These are phyloP conservation scores for Fraxinus ornus DNA, from an alignment of 305 asterid genomes.

Conservation along the genomic window DNA sequence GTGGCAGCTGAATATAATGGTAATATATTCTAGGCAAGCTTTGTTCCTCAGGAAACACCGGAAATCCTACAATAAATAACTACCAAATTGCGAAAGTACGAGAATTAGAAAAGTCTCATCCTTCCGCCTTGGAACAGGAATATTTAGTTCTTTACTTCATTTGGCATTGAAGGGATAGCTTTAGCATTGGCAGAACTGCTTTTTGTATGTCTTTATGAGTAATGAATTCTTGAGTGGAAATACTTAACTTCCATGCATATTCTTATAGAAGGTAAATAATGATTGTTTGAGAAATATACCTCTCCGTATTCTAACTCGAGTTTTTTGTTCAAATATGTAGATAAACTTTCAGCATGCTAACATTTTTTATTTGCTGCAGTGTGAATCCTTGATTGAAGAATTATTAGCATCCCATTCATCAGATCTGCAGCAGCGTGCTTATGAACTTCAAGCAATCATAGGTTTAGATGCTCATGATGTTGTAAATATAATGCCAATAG, in stretches of 20 bases:
- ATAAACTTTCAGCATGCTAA: conserved; percentile 26
- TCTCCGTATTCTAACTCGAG: conserved; percentile 13
- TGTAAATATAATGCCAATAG: conserved; percentile 70
- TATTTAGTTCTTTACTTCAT: not conserved
- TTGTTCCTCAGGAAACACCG: not conserved
- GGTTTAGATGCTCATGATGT: conserved; percentile 64
- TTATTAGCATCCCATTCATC: conserved; percentile 88
- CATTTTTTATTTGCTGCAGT: conserved; percentile 49
- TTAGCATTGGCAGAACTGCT: not conserved
- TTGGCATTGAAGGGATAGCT: not conserved
- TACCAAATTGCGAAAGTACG: not conserved
- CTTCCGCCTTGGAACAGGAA: not conserved
- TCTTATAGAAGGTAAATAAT: conserved; percentile 11
- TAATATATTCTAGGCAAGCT: not conserved
- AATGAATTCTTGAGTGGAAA: not conserved
- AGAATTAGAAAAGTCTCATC: not conserved
- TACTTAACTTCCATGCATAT: not conserved
- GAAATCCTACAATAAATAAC: not conserved
- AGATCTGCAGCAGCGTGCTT: conserved; percentile 96
- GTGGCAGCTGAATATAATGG: not conserved
- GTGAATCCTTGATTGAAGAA: conserved; percentile 87
- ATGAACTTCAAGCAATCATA: conserved; percentile 83
- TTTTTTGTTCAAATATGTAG: conserved; percentile 16
- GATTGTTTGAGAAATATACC: not conserved
- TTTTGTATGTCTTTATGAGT: not conserved